Base-by-base conservation (phyloP, 352 stramenopile genomes). In the Globisporangium perplexum region DNA sequence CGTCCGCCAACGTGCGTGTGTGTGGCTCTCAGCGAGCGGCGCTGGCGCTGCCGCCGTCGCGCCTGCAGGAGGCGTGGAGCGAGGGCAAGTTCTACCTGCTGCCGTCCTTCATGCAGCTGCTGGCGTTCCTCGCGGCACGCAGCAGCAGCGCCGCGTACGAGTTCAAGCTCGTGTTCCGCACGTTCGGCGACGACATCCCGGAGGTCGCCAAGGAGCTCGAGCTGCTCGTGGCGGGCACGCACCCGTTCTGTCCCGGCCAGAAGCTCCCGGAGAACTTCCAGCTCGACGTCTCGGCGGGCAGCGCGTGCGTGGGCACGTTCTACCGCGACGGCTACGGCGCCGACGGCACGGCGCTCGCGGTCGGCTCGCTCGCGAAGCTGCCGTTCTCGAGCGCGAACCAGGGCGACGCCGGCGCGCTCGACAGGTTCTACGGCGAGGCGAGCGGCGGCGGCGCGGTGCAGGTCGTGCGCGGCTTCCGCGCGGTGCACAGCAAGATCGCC, bases 81-180 rank as follows among this genome's bases (percentile, higher is more conserved):
- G 69, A 88, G 30, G 83, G 83, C 26, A 68, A 69, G n/a, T 94
- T 88, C 66, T 93, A 92, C 51, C 47, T 94, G 54, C 59, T 94
- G 38, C 84, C 84, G 42, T 94, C 84, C 11, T 94, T 94, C 47
- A 52, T 94, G 22, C 57, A 73, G 5, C 86, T 94, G 44, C 57
- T 93, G 18, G 55, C 69, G 31, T 79, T 74, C 58, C 59, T 93
- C 11, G 66, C 71, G 0, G 23, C n/a, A 15, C 18, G 20, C 28
- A 38, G 20, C 28, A n/a, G 24, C 62, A 22, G 39, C 70, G 24
- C 51, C 46, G 49, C 67, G 57, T 52, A 60, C 28, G 66, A 85
- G 44, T 63, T 86, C 38, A 79, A 79, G 47, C 62, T 93, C 8
- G 72, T 90, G 31, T 90, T 90, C 58, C 77, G 83, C 23, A 94